Evolutionary conservation across 495 filamentous ascomycete genomes (phyloP), one percentile per base, ranked within the genome.

Genomic region (Aspergillus cavernicola): DNA sequence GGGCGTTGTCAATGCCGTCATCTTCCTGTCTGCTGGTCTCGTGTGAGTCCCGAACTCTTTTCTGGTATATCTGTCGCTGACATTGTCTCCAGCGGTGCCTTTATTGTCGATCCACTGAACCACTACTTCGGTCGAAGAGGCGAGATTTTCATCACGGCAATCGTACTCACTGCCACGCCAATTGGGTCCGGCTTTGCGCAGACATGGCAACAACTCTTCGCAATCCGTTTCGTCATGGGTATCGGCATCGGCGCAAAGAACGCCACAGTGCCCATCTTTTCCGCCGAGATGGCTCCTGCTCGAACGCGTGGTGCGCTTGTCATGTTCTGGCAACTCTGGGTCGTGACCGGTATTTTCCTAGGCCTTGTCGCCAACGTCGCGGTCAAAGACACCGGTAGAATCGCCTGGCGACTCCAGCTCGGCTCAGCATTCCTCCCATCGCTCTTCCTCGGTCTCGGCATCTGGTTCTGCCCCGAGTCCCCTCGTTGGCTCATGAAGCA

Each of bases 401-500:
- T 85, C 45, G 70, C 83, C 12, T 88, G 85, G 85, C 70, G 85
- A 46, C 68, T 86, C 9, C 85, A 88, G 58, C 60, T 87, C 18
- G 85, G 79, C 2, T 85, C 84, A 18, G 81, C 84, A 0, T 85
- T 85, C 59, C 78, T 88, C 56, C 85, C 85, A 3, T 82, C 85
- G 2, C 61, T 89, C 19, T 75, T 84, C 6, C 72, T 88, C 6
- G 57, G 75, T 1, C n/a, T 78, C 38, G 80, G 81, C 6, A 80
- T 87, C 49, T 83, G 64, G 36, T 81, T 87, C 65, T 85, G 82
- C 51, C 80, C 78, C 6, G 85, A 88, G 62, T 86, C 83, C 6
- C 84, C 86, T 26, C 77, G 84, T 26, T 86, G 84, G 84, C 73
- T 77, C 41, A 80, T 87, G 66, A 85, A 83, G 58, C 79, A 86